These are phyloP conservation scores for Thymus mandschuricus DNA, from an alignment of 257 asterid genomes.

Conservation along the genomic window DNA sequence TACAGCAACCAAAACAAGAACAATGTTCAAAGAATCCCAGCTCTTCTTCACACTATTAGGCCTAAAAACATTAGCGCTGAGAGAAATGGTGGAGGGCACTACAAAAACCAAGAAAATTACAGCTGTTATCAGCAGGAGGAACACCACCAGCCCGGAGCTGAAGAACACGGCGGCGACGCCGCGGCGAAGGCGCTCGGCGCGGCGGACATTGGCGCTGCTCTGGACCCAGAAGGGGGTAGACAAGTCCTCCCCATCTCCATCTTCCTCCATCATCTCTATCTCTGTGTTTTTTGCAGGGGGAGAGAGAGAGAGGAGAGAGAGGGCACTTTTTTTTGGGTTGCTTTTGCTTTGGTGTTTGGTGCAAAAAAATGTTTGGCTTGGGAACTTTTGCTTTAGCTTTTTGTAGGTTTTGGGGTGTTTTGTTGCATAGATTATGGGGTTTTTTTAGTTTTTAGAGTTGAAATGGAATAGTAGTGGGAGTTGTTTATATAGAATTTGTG, in stretches of 20 bases:
- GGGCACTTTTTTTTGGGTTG: conserved; percentile 5
- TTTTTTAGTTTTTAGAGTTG: conserved; percentile 24
- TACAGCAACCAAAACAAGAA: conserved; percentile 73
- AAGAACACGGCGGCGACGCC: conserved; percentile 53
- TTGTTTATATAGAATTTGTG: conserved; percentile 31
- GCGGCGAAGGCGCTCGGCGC: conserved; percentile 55
- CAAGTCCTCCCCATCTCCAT: conserved; percentile 52
- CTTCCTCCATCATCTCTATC: conserved; percentile 53
- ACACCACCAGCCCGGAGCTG: conserved; percentile 66
- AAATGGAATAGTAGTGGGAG: conserved; percentile 48
- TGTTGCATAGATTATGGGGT: conserved; percentile 31
- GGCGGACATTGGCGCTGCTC: conserved; percentile 58
- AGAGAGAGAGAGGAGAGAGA: conserved; percentile 12
- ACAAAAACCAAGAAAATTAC: conserved; percentile 54
- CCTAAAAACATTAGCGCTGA: conserved; percentile 56
- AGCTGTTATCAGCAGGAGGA: conserved; percentile 63
- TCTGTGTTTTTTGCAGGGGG: background rate
- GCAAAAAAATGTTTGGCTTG: conserved; percentile 16
- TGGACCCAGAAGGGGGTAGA: conserved; percentile 86
- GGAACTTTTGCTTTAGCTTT: conserved; percentile 35
- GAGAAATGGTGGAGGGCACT: conserved; percentile 58
- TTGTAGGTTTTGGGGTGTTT: conserved; percentile 32
- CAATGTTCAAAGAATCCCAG: conserved; percentile 83
- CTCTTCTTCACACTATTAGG: conserved; percentile 76
- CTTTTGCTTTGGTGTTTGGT: conserved; percentile 34